Conservation (phyloP, 345 rosid species). For the Limnanthes douglasii region DNA sequence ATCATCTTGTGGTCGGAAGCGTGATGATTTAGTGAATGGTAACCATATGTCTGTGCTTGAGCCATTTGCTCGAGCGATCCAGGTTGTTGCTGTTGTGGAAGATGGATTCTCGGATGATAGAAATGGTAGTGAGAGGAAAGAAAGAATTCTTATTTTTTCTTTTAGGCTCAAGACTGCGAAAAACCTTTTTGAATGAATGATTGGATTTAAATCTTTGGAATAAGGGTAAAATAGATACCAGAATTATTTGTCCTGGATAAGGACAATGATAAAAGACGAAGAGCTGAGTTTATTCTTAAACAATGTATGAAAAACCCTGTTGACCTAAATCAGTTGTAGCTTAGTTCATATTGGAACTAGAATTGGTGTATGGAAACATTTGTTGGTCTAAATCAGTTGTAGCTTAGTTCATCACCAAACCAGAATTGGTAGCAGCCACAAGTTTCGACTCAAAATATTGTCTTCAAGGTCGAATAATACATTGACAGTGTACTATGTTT, state of each 20-base stretch:
- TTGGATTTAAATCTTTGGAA: conserved; percentile 41
- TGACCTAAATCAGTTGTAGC: conserved; percentile 78
- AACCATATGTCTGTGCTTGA: conserved; percentile 40
- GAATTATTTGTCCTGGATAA: conserved; percentile 40
- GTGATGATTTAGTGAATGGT: conserved; percentile 15
- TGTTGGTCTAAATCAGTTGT: too few species aligned
- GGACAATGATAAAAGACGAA: conserved; percentile 89
- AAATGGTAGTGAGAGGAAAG: conserved; percentile 23
- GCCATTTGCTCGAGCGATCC: conserved; percentile 76
- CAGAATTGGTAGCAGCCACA: too few species aligned
- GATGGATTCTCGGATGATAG: conserved; percentile 25
- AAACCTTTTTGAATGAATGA: conserved; percentile 47
- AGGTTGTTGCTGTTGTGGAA: conserved; percentile 44
- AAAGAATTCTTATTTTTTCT: conserved; percentile 31
- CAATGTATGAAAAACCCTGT: conserved; percentile 80
- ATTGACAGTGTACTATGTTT: too few species aligned
- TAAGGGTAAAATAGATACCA: conserved; percentile 28
- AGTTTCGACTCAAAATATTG: too few species aligned
- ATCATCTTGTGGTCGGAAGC: conserved; percentile 14
- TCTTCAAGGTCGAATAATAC: too few species aligned
- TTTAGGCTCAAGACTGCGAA: conserved; percentile 51
- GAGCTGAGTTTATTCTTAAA: conserved; percentile 78
- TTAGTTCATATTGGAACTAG: too few species aligned
- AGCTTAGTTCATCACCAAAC: too few species aligned
- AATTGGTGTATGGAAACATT: too few species aligned